Evolutionary conservation across 768 basidiomycete species (phyloP).

Genomic region (Sistotremastrum suecicum): DNA sequence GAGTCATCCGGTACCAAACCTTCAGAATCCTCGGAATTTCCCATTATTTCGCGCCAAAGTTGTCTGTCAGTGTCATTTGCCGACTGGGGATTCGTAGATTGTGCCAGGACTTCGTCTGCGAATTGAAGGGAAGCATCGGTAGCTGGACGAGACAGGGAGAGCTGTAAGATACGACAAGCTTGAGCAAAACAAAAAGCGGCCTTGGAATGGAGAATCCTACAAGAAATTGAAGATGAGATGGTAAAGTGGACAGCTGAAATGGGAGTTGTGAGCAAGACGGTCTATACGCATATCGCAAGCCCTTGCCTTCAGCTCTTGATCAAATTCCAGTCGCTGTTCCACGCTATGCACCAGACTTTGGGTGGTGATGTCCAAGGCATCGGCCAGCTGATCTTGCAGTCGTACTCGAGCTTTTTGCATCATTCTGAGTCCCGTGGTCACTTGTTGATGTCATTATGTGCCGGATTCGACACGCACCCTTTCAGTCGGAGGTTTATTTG

Average conservation of each 20-base stretch:
- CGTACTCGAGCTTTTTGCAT: constrained; percentile 58
- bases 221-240: constrained; percentile 60
- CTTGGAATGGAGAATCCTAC: constrained; percentile 24
- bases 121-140: constrained; percentile 30
- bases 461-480: constrained; percentile 1
- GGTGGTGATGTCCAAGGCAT: constrained; percentile 44
- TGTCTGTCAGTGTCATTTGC: constrained; percentile 20
- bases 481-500: not conserved
- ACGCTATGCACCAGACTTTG: constrained; percentile 35
- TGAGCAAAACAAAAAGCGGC: not conserved
- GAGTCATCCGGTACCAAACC: too few relatives aligned
- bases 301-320: constrained; percentile 48
- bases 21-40: too few relatives aligned
- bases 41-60: not conserved
- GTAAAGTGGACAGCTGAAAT: constrained; percentile 39
- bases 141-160: constrained; percentile 42
- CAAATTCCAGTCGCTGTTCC: constrained; percentile 40
- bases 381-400: constrained; percentile 43
- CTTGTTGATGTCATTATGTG: not conserved
- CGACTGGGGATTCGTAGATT: constrained; percentile 27
- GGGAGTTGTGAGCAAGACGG: constrained; percentile 2
- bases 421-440: constrained; percentile 23
- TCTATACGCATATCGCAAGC: not conserved
- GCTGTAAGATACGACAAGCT: constrained; percentile 20
- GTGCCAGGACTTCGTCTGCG: constrained; percentile 41